A percentile compares a stretch with the other conserved stretches of the same genome.
phyloP scores from a whole-genome alignment of 129 eudicot genomes.

The Arctium minus region DNA sequence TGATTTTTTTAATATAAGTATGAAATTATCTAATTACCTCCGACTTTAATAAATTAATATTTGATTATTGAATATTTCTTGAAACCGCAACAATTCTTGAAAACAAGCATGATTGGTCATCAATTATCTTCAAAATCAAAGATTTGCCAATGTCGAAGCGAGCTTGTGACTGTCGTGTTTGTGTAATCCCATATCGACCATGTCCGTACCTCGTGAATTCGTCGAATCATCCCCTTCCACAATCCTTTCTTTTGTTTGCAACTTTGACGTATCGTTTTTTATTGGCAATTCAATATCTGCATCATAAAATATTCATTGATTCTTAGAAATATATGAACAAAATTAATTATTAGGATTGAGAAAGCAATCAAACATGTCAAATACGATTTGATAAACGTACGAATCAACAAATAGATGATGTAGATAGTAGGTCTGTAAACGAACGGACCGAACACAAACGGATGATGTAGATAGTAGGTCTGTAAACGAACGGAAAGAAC shows the following conservation, averaged over 20 bases:
- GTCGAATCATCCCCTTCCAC: neutral
- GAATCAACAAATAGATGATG: neutral
- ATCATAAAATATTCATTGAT: neutral
- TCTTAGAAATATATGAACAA: neutral
- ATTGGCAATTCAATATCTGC: neutral
- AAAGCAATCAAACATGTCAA: neutral
- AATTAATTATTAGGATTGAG: neutral
- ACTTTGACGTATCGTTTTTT: neutral
- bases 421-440: too few relatives aligned
- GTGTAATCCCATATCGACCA: neutral
- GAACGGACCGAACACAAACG: too few relatives aligned
- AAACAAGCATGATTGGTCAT: neutral
- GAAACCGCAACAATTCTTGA: neutral
- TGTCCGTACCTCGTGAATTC: neutral
- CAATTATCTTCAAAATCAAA: neutral
- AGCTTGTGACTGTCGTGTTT: neutral
- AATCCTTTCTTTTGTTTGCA: neutral
- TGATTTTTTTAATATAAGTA: neutral
- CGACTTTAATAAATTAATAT: neutral
- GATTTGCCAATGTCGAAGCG: neutral
- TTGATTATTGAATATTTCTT: neutral
- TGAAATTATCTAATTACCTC: neutral
- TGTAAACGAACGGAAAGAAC: too few relatives aligned
- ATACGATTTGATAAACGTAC: neutral
- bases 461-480: too few relatives aligned